A percentile compares a stretch with the other conserved stretches of the same genome.
These are phyloP conservation scores for Sclerotiophoma versabilis DNA, from an alignment of 2,329 filamentous ascomycete species.

Conservation along the genomic window DNA sequence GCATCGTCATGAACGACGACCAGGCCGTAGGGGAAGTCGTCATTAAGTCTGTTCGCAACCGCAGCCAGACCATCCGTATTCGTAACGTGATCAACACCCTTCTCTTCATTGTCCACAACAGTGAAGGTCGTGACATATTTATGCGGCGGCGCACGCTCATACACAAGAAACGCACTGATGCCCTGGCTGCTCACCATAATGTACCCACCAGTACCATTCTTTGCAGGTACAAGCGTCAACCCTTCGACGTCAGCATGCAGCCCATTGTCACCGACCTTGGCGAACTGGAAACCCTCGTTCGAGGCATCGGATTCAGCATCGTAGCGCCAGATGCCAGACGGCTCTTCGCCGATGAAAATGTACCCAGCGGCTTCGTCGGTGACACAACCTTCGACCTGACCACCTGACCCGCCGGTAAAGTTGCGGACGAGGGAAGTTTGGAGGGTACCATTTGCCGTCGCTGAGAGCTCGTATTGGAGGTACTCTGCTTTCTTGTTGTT, in stretches of 20 bases:
- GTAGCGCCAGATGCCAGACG: constrained; percentile 61
- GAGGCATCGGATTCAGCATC: constrained; percentile 57
- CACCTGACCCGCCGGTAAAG: constrained; percentile 60
- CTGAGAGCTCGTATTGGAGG: constrained; percentile 59
- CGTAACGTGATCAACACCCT: constrained; percentile 58
- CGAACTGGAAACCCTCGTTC: constrained; percentile 46
- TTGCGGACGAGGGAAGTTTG: constrained; percentile 58
- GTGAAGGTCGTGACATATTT: constrained; percentile 60
- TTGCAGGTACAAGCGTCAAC: constrained; percentile 59
- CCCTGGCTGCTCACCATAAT: constrained; percentile 62
- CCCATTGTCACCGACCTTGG: constrained; percentile 54
- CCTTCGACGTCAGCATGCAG: constrained; percentile 64
- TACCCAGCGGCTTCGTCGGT: constrained; percentile 60
- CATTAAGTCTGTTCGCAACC: constrained; percentile 54
- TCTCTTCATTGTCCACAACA: constrained; percentile 52
- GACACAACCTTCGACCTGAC: constrained; percentile 64
- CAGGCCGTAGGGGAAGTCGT: constrained; percentile 49
- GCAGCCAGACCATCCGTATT: constrained; percentile 63
- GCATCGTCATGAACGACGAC: constrained; percentile 63
- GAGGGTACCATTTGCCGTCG: constrained; percentile 52
- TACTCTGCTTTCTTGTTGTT: constrained; percentile 63
- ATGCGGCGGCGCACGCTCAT: constrained; percentile 58
- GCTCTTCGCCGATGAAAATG: constrained; percentile 62
- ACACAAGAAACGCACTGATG: constrained; percentile 61
- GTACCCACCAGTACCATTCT: constrained; percentile 55